Evolutionary conservation across 352 stramenopile genomes (phyloP), one percentile per base, ranked within the genome.

Genomic region (Globisporangium apiculatum): DNA sequence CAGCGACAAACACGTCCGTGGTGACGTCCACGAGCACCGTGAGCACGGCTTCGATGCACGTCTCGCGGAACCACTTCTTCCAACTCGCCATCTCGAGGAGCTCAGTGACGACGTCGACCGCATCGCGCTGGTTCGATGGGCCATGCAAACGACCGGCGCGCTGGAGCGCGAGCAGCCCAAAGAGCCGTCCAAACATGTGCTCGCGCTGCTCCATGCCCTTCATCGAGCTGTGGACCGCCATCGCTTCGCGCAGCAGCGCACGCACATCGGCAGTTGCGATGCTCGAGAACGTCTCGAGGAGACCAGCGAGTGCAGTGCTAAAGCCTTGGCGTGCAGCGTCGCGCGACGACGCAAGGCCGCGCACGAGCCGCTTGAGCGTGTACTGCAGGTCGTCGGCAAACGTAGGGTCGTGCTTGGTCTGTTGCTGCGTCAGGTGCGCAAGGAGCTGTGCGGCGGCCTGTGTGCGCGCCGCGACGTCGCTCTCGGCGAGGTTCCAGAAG

Each of bases 181-280:
- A 95, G 18, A 97, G 70, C 15, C 87, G 86, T 15, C 90, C 90
- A 62, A 97, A 95, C 78, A 95, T 86, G 73, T 94, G 80, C 59
- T 97, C 90, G 53, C 90, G 79, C 72, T 97, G 87, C 62, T 97
- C 90, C 79, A 94, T 92, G 57, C 84, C 83, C 64, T 96, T 96
- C 83, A 97, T 94, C 57, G 72, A 84, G 51, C 68, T 73, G 49
- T 79, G 78, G 37, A 91, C 70, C 62, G 94, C 69, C 83, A 95
- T 96, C 55, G 85, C 68, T 5, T 90, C 77, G 31, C 67, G 66
- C 52, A 95, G 62, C 52, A 91, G 62, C 31, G 71, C 61, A 35
- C 88, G 71, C 43, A 89, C 79, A 48, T 77, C 72, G 37, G 68
- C 60, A 17, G 93, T 57, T 35, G 71, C 43, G 9, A 86, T 45